Conservation (phyloP, 2,329 filamentous ascomycete species). For the Sporothrix phasma region DNA sequence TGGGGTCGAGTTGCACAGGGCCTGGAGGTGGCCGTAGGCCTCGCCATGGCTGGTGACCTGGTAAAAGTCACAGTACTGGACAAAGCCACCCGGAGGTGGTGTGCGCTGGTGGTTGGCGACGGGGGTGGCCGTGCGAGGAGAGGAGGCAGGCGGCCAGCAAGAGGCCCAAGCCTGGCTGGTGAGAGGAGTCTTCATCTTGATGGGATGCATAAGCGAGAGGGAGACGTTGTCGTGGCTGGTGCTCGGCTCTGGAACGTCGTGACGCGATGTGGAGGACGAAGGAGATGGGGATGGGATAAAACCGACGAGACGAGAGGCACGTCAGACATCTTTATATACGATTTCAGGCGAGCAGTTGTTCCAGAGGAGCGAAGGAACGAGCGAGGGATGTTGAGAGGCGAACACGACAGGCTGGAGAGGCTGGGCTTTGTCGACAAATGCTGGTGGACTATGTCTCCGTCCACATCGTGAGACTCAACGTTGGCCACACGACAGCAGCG, state of each 20-base stretch:
- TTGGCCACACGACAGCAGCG: too few species aligned
- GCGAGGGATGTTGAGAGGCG: too few species aligned
- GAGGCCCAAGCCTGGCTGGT: too few species aligned
- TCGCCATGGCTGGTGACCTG: not conserved
- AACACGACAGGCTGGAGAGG: not conserved
- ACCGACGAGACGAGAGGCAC: not conserved
- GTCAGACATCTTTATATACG: not conserved
- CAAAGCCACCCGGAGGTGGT: constrained; percentile 5
- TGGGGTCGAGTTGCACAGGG: constrained; percentile 3
- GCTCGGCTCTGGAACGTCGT: not conserved
- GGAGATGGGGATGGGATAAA: not conserved
- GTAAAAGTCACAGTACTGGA: constrained; percentile 6
- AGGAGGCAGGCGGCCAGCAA: not conserved
- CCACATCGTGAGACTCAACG: not conserved
- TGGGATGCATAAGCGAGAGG: too few species aligned
- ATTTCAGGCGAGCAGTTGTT: not conserved
- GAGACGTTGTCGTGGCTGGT: not conserved
- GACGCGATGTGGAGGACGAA: not conserved
- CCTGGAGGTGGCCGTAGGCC: constrained; percentile 7
- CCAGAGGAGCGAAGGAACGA: too few species aligned
- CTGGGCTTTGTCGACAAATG: constrained; percentile 3
- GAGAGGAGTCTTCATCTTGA: not conserved
- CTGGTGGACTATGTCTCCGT: not conserved
- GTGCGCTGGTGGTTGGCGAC: not conserved
- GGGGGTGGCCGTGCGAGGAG: not conserved